A percentile compares a stretch with the other conserved stretches of the same genome.
phyloP scores from a whole-genome alignment of 257 asterid species.

The Solanum verrucosum region DNA sequence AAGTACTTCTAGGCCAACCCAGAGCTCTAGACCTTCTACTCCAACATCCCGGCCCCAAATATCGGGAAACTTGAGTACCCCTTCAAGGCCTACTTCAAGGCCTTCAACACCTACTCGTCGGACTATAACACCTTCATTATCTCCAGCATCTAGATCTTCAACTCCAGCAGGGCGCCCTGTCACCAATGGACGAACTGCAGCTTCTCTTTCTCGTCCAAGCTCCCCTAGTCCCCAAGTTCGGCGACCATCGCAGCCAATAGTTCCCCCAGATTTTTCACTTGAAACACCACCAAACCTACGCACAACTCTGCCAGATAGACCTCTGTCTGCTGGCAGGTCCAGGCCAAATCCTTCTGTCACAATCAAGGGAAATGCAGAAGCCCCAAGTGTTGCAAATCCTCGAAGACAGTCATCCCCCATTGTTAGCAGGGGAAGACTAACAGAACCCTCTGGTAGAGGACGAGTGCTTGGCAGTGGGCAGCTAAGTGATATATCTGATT shows the following conservation, averaged over 20 bases:
- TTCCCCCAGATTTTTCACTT: constrained; percentile 73
- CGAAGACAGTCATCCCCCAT: constrained; percentile 79
- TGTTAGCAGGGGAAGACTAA: constrained; percentile 63
- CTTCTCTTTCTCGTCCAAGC: constrained; percentile 84
- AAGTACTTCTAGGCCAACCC: constrained; percentile 56
- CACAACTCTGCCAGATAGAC: constrained; percentile 86
- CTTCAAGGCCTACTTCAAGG: constrained; percentile 62
- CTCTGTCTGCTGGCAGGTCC: constrained; percentile 94
- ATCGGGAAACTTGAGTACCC: constrained; percentile 42
- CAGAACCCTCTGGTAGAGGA: constrained; percentile 61
- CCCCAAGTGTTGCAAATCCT: constrained; percentile 24
- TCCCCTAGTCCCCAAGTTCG: constrained; percentile 85
- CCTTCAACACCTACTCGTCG: constrained; percentile 97
- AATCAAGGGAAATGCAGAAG: constrained; percentile 48
- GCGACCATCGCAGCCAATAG: constrained; percentile 58
- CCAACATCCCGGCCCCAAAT: constrained; percentile 84
- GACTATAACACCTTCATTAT: constrained; percentile 42
- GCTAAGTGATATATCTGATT: constrained; percentile 36
- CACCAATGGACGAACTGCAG: constrained; percentile 43
- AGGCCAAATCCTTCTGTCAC: constrained; percentile 57
- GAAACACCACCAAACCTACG: constrained; percentile 95
- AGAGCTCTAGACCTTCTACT: constrained; percentile 91
- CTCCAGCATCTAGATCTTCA: constrained; percentile 52
- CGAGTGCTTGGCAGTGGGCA: constrained; percentile 55
- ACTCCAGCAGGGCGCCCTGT: constrained; percentile 48